Evolutionary conservation across 768 basidiomycete genomes (phyloP), one percentile per base, ranked within the genome.

Genomic region (Xanthoconium stramineum): DNA sequence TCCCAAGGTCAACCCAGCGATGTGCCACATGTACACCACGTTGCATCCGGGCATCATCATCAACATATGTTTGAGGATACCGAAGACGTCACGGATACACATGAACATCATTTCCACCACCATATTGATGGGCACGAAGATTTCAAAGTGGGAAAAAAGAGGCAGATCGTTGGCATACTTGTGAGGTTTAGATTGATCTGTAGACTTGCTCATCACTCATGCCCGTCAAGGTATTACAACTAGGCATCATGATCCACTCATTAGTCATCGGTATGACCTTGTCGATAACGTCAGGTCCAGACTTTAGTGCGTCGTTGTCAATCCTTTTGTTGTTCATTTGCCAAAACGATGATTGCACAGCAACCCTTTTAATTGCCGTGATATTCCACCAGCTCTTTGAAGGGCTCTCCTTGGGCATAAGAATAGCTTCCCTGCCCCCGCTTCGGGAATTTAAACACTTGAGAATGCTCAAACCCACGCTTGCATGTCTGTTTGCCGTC

Each of bases 341-440:
- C 29, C 61, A 15, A 68, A 36, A 8, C 15, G 32, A 30, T 35
- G 15, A 14, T 24, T 1, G 14, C 3, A 4, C 55, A 90, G 89
- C 86, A 2, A 85, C 88, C 0, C 79, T 92, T 3, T 79, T 88
- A 13, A 81, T 85, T 5, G 89, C 89, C 2, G 83, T 92, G 33
- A 74, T 83, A 28, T 92, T 92, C 69, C 91, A 93, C 65, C 91
- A 93, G 63, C 75, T 91, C 11, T 93, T 92, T 61, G 91, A 92
- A 64, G 91, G 90, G 0, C 78, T 93, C 11, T 91, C 90, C 1
- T 78, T 93, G 28, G 91, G 91, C 3, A 88, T 92, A 50, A 82
- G 91, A 15, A 89, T 90, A 65, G 83, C 90, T 2, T 77, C 81
- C 3, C 75, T 92, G 14, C 85, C 88, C 0, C 74, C 82, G 1